Base-by-base conservation (phyloP, 1,284 basidiomycete genomes). In the Microbotryomycetes sp. region DNA sequence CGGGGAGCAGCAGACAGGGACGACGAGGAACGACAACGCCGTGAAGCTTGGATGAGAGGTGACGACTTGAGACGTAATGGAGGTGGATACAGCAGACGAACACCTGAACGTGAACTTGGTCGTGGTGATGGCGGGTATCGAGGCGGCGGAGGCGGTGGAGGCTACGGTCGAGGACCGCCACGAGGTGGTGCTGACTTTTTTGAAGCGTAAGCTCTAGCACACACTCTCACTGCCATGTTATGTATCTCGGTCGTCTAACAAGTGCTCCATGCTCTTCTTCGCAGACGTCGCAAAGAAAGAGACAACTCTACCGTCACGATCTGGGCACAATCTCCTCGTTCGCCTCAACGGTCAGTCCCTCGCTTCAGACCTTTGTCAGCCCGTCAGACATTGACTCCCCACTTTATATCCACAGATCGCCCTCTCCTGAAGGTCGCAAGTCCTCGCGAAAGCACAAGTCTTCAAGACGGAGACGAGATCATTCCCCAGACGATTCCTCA, bases 241-340 rank as follows among this genome's bases (percentile, higher is more conserved):
- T n/a, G n/a, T n/a, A n/a, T n/a, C n/a, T n/a, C n/a, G n/a, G n/a
- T n/a, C n/a, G n/a, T n/a, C n/a, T n/a, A n/a, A n/a, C n/a, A n/a
- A n/a, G n/a, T n/a, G n/a, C n/a, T n/a, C 45, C 6, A 6, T 25
- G 14, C 3, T 3, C 1, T 5, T n/a, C 6, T 6, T 12, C 15
- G 32, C 54, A 93, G 92, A 70, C 89, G 92, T 26, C 81, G 89
- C 56, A 74, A 80, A 60, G 84, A 91, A 73, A 80, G 92, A 56
- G 85, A 87, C 65, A 79, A 73, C 3, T 84, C 78, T 14, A 81
- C 80, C 5, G 74, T 87, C 2, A 82, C 82, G 66, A 81, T 92
- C 54, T 96, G 92, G 92, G 92, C 92, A 0, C 76, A 83, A 1
- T 93, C 91, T 3, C 92, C 92, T 16, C 54, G 65, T 0, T 86